phyloP scores from a whole-genome alignment of 2,329 filamentous ascomycete species.

The Fusarium keratoplasticum region DNA sequence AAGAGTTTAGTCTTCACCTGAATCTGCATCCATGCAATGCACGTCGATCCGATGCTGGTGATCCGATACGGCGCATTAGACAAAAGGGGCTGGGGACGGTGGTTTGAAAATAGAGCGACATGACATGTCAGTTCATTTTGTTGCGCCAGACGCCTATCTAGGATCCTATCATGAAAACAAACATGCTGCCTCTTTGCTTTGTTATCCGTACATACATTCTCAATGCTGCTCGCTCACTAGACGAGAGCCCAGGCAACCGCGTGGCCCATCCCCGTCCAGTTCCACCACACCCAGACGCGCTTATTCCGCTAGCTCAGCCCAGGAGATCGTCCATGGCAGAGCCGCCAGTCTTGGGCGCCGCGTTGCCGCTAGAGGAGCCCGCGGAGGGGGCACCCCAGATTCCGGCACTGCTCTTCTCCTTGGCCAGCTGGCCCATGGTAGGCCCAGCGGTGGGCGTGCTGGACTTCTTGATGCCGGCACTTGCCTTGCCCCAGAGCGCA shows the following conservation, averaged over 20 bases:
- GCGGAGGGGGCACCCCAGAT: constrained; percentile 85
- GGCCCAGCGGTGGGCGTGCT: constrained; percentile 72
- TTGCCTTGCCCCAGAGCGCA: constrained; percentile 83
- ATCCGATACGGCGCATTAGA: constrained; percentile 8
- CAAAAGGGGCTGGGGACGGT: neutral
- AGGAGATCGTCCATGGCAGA: constrained; percentile 62
- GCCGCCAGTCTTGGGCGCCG: constrained; percentile 48
- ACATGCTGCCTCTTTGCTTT: constrained; percentile 42
- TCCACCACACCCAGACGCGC: constrained; percentile 14
- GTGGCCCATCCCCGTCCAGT: constrained; percentile 16
- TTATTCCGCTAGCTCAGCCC: constrained; percentile 48
- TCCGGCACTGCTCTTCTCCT: constrained; percentile 94
- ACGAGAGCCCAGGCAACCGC: constrained; percentile 5
- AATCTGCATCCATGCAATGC: constrained; percentile 18
- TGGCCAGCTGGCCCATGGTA: constrained; percentile 93
- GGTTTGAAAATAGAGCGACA: constrained; percentile 36
- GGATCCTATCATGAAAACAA: constrained; percentile 50
- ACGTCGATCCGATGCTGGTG: constrained; percentile 28
- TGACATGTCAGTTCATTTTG: constrained; percentile 51
- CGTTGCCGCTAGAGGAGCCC: constrained; percentile 43
- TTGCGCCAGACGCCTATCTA: constrained; percentile 59
- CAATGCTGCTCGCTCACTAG: constrained; percentile 19
- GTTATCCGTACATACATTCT: constrained; percentile 41
- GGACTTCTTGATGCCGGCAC: constrained; percentile 79
- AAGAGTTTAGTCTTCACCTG: constrained; percentile 25